These are phyloP conservation scores for Colletotrichum viniferum DNA, from an alignment of 2,329 filamentous ascomycete genomes.

Conservation along the genomic window DNA sequence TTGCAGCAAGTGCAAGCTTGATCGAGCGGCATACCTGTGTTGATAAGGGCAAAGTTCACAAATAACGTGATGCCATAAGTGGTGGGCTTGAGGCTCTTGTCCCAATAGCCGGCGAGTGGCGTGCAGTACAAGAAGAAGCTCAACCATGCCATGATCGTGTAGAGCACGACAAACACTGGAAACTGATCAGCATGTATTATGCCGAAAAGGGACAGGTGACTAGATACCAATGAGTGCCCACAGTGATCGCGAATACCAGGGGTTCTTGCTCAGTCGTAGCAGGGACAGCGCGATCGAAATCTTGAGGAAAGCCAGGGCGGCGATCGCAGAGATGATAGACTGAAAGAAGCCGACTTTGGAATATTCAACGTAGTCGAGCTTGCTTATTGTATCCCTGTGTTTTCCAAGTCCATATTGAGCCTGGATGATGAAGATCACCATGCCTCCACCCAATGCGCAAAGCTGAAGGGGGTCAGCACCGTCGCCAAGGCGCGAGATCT, in stretches of 20 bases:
- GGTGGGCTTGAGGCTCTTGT: slow-evolving; percentile 15
- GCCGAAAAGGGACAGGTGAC: background rate
- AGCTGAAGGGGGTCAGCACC: slow-evolving; percentile 23
- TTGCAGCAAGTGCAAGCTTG: background rate
- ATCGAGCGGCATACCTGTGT: background rate
- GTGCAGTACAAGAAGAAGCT: slow-evolving; percentile 27
- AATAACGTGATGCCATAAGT: slow-evolving; percentile 24
- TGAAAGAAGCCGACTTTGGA: slow-evolving; percentile 49
- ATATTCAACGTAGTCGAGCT: slow-evolving; percentile 35
- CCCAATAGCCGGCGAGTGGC: slow-evolving; percentile 27
- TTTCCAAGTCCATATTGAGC: slow-evolving; percentile 49
- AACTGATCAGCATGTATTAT: background rate
- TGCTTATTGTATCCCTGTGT: slow-evolving; percentile 41
- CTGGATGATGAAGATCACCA: slow-evolving; percentile 44
- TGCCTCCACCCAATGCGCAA: slow-evolving; percentile 30
- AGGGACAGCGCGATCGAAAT: slow-evolving; percentile 27
- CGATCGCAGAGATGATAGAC: slow-evolving; percentile 45
- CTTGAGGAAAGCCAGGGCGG: slow-evolving; percentile 24
- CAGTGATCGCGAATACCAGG: slow-evolving; percentile 28
- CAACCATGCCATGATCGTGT: slow-evolving; percentile 25
- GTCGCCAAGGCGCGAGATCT: background rate
- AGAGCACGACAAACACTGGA: slow-evolving; percentile 24
- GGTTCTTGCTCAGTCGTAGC: slow-evolving; percentile 24
- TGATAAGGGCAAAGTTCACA: slow-evolving; percentile 46
- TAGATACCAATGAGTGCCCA: slow-evolving; percentile 25